Conservation (phyloP, 1,284 basidiomycete species). For the Pseudozyma hubeiensis region DNA sequence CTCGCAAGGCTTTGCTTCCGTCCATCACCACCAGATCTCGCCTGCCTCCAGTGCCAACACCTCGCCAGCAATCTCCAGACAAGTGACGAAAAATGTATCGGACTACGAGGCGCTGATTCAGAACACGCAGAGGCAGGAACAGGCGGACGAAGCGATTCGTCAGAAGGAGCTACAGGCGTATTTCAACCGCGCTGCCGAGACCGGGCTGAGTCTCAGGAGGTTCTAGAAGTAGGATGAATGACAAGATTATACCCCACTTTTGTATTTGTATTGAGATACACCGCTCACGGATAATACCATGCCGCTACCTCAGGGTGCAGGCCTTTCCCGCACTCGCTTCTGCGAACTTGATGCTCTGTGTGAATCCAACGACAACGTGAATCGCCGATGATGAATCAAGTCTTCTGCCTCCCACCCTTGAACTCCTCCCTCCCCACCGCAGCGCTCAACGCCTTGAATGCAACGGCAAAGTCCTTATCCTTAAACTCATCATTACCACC, state of each 20-base stretch:
- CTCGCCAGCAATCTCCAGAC: slow-evolving; percentile 35
- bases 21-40: slow-evolving; percentile 20
- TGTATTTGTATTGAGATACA: slow-evolving; percentile 25
- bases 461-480: slow-evolving; percentile 59
- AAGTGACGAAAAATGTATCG: slow-evolving; percentile 27
- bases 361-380: too few relatives aligned
- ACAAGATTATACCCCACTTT: slow-evolving; percentile 10
- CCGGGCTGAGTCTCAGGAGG: slow-evolving; percentile 30
- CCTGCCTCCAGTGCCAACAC: slow-evolving; percentile 39
- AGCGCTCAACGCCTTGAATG: slow-evolving; percentile 57
- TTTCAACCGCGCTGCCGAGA: slow-evolving; percentile 31
- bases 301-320: not conserved
- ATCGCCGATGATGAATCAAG: slow-evolving; percentile 1
- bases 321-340: too few relatives aligned
- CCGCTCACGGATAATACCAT: slow-evolving; percentile 12
- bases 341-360: too few relatives aligned
- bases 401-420: slow-evolving; percentile 31
- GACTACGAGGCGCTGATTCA: slow-evolving; percentile 41
- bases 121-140: slow-evolving; percentile 20
- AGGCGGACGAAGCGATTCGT: slow-evolving; percentile 27
- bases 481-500: slow-evolving; percentile 52
- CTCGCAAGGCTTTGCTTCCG: slow-evolving; percentile 25
- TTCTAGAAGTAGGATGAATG: slow-evolving; percentile 7
- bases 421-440: slow-evolving; percentile 52
- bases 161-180: slow-evolving; percentile 32